A percentile compares a stretch with the other conserved stretches of the same genome.
Evolutionary conservation across 805 yeast genomes (phyloP).

Genomic region (Helenozyma baotianmanensis): DNA sequence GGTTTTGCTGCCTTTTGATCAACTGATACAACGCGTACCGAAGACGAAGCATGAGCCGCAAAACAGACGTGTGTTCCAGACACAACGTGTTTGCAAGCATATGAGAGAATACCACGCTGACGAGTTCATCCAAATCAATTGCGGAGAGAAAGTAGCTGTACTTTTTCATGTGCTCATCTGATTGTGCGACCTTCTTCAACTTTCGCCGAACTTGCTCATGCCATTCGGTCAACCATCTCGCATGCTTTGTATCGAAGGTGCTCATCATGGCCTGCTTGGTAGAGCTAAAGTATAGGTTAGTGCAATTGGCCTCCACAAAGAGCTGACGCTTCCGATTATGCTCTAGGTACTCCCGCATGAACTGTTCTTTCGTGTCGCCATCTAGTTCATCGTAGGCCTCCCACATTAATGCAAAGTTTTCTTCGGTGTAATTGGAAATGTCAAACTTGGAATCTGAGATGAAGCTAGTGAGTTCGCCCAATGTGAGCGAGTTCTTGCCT

Average conservation of each 20-base stretch:
- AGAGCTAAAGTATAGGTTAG: conserved; percentile 2
- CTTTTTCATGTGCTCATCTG: too few species aligned
- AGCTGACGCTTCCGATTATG: conserved; percentile 24
- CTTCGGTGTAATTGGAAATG: conserved; percentile 4
- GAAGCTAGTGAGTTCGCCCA: conserved; percentile 20
- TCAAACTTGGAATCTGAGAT: conserved; percentile 16
- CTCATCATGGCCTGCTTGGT: background rate
- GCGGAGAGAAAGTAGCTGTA: too few species aligned
- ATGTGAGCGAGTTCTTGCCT: conserved; percentile 18
- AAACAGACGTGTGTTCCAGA: too few species aligned
- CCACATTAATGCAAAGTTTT: conserved; percentile 8
- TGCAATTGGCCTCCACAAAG: conserved; percentile 23
- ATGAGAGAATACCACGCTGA: too few species aligned
- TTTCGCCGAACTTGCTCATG: background rate
- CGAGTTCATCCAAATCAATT: too few species aligned
- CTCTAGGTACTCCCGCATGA: conserved; percentile 21
- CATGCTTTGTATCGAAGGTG: conserved; percentile 1
- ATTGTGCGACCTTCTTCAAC: too few species aligned
- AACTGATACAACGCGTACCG: too few species aligned
- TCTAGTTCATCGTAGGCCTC: conserved; percentile 19
- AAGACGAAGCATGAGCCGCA: too few species aligned
- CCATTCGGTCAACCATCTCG: conserved; percentile 2
- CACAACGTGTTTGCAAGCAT: too few species aligned
- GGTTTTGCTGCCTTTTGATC: too few species aligned
- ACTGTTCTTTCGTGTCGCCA: conserved; percentile 11